Percentiles rank a stretch among this genome's conserved stretches.
phyloP scores from a whole-genome alignment of 805 yeast species.

The Zygosaccharomyces pseudorouxii region DNA sequence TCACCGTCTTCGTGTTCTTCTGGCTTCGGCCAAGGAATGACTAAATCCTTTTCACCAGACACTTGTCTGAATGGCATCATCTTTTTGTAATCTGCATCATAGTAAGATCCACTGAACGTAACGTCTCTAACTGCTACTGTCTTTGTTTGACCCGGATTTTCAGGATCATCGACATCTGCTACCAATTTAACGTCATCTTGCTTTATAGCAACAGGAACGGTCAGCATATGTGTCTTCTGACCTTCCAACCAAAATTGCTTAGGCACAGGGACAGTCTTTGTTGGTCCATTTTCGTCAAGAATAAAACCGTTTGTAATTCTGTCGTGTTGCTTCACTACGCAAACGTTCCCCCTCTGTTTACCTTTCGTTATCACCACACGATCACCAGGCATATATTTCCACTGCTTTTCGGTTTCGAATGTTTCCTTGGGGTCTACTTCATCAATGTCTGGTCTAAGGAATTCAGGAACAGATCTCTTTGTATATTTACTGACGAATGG shows the following conservation, averaged over 20 bases:
- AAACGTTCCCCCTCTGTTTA: slow-evolving; percentile 64
- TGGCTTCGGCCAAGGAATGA: slow-evolving; percentile 78
- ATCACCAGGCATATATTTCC: slow-evolving; percentile 71
- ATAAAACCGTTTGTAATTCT: slow-evolving; percentile 57
- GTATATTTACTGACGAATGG: slow-evolving; percentile 31
- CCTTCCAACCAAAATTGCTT: slow-evolving; percentile 66
- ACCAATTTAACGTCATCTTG: slow-evolving; percentile 65
- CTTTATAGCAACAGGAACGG: slow-evolving; percentile 60
- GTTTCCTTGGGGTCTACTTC: slow-evolving; percentile 31
- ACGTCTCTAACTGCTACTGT: slow-evolving; percentile 78
- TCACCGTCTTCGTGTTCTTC: slow-evolving; percentile 47
- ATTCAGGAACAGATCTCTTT: slow-evolving; percentile 35
- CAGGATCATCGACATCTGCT: slow-evolving; percentile 65
- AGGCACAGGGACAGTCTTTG: slow-evolving; percentile 62
- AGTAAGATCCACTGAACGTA: slow-evolving; percentile 62
- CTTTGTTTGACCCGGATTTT: slow-evolving; percentile 48
- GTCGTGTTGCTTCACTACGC: slow-evolving; percentile 58
- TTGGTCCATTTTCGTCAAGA: slow-evolving; percentile 64
- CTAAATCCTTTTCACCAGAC: slow-evolving; percentile 58
- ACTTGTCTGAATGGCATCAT: slow-evolving; percentile 78
- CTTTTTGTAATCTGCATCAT: slow-evolving; percentile 65
- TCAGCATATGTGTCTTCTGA: slow-evolving; percentile 65
- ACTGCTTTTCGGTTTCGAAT: slow-evolving; percentile 44
- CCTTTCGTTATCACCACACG: slow-evolving; percentile 71
- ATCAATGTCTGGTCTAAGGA: slow-evolving; percentile 35